Evolutionary conservation across 257 asterid species (phyloP), one percentile per base, ranked within the genome.

Genomic region (Solanum phureja): DNA sequence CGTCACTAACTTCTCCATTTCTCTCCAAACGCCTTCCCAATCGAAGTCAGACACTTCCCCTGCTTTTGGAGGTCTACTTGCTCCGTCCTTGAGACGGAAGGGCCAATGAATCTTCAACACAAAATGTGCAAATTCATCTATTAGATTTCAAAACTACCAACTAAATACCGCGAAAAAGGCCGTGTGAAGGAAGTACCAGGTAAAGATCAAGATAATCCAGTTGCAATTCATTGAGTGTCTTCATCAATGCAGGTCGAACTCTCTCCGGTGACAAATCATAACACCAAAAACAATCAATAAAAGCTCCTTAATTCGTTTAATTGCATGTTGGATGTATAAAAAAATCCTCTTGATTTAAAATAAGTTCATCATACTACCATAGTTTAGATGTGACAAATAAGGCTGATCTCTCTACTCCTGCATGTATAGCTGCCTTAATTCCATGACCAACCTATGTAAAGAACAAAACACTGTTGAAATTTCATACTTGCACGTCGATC

Each of bases 1-100:
- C 6, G 42, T 46, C 23, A 94, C 96, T 1, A 95, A 95, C 58
- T 87, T 94, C 93, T 95, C 98, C 98, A 94, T 95, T 84, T 95
- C 98, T 87, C 89, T 91, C 98, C 98, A 94, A 62, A 95, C 94
- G 7, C 94, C 95, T 92, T 94, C 93, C 94, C 91, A 93, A 91
- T 94, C 95, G 16, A 94, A 94, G 3, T 94, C 95, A 52, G 92
- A 13, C 4, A 94, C 92, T 13, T 94, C 97, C 81, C 96, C 92
- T 7, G 88, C 68, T 38, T 90, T 87, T 1, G 96, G 98, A 16
- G 98, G 96, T 83, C 92, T 69, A 34, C 90, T 93, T 0, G 96
- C 94, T 40, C 96, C 98, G 4, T 94, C 96, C 86, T 88, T 93
- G 66, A 95, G 89, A 40, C 89, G 91, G 35, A 93, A 94, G 0